Evolutionary conservation across 1,284 basidiomycete species (phyloP).

Genomic region (Tilletiaria anomala): DNA sequence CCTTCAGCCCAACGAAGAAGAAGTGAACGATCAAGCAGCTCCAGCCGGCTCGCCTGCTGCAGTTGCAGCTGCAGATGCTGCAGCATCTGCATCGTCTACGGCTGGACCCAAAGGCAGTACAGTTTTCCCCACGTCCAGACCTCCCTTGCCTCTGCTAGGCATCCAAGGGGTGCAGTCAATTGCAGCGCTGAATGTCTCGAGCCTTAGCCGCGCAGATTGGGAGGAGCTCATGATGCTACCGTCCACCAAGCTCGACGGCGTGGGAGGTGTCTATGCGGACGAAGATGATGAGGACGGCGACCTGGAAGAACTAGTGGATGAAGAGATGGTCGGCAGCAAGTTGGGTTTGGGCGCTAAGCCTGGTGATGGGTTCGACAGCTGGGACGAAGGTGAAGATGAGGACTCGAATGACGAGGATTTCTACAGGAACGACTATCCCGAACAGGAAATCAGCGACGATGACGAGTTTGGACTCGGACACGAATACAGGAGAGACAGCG

Average conservation of each 20-base stretch:
- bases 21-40: no score
- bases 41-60: no score
- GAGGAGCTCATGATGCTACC: not conserved
- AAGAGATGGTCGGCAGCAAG: no score
- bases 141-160: no score
- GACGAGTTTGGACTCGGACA: slow-evolving; percentile 19
- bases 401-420: slow-evolving; percentile 38
- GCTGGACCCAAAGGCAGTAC: no score
- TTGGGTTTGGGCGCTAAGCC: no score
- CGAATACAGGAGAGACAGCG: no score
- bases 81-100: no score
- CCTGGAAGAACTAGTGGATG: slow-evolving; percentile 10
- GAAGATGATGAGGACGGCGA: slow-evolving; percentile 8
- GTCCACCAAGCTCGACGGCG: no score
- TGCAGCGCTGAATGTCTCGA: not conserved
- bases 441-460: slow-evolving; percentile 20
- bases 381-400: slow-evolving; percentile 31
- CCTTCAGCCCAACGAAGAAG: not conserved
- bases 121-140: no score
- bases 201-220: not conserved
- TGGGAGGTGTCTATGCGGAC: no score
- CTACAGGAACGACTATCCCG: slow-evolving; percentile 35
- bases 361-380: slow-evolving; percentile 15
- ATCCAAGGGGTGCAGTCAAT: not conserved
- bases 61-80: no score